phyloP scores from a whole-genome alignment of 2,329 filamentous ascomycete genomes.

The Sporothrix dimorphospora region DNA sequence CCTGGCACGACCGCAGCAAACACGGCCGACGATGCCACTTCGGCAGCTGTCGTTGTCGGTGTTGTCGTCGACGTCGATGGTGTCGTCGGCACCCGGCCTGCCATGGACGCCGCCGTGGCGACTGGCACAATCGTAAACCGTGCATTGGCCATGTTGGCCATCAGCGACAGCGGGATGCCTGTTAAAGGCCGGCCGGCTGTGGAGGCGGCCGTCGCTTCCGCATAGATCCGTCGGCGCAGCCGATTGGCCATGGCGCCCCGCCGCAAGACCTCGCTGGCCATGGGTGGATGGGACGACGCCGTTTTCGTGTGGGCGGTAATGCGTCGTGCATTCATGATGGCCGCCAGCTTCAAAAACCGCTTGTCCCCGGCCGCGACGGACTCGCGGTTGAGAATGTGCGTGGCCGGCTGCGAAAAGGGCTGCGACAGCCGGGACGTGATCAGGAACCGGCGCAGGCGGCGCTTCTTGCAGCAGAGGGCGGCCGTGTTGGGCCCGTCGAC shows the following conservation, averaged over 20 bases:
- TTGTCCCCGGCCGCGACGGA: constrained; percentile 49
- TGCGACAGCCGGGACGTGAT: constrained; percentile 72
- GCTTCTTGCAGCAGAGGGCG: constrained; percentile 64
- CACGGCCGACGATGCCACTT: not conserved
- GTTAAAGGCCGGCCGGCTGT: constrained; percentile 33
- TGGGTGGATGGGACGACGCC: not conserved
- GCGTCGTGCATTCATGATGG: constrained; percentile 42
- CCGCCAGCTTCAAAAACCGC: constrained; percentile 54
- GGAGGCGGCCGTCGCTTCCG: constrained; percentile 38
- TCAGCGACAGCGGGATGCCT: constrained; percentile 33
- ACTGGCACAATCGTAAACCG: constrained; percentile 20
- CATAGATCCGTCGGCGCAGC: constrained; percentile 52
- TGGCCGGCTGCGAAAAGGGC: constrained; percentile 69
- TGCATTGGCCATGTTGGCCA: constrained; percentile 22
- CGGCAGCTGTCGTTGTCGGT: not conserved
- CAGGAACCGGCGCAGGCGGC: constrained; percentile 63
- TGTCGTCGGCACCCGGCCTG: not conserved
- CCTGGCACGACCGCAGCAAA: not conserved
- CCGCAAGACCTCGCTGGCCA: constrained; percentile 53
- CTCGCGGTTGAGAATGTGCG: constrained; percentile 69
- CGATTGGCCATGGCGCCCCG: constrained; percentile 69
- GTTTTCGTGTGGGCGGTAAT: not conserved
- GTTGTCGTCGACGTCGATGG: too few species aligned
- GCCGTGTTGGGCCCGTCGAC: constrained; percentile 61
- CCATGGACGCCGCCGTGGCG: not conserved